phyloP scores from a whole-genome alignment of 2,329 filamentous ascomycete species.

The Fusarium nanum region DNA sequence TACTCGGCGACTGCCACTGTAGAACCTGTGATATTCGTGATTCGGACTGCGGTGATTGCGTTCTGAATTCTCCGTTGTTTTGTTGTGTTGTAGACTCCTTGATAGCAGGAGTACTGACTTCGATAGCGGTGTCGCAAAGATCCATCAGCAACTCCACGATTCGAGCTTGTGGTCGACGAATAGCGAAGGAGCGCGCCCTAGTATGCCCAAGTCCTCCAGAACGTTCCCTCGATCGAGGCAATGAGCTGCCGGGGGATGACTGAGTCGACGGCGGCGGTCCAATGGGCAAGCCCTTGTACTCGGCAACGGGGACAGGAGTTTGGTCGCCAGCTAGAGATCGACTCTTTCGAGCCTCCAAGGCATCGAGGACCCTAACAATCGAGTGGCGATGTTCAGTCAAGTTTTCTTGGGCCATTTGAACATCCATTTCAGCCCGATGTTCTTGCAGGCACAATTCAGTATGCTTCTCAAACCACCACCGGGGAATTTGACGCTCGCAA shows the following conservation, averaged over 20 bases:
- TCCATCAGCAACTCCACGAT: conserved; percentile 96
- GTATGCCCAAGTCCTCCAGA: conserved; percentile 83
- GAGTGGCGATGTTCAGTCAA: conserved; percentile 91
- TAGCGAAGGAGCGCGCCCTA: conserved; percentile 87
- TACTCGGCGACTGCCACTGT: conserved; percentile 96
- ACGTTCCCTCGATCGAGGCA: conserved; percentile 77
- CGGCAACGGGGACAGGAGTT: conserved; percentile 68
- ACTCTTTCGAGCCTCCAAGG: conserved; percentile 82
- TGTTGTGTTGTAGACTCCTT: conserved; percentile 79
- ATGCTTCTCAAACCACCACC: conserved; percentile 99
- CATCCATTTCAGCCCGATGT: conserved; percentile 96
- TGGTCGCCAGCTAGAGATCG: conserved; percentile 69
- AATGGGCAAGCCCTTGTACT: conserved; percentile 90
- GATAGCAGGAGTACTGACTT: conserved; percentile 93
- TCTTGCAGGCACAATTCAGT: conserved; percentile 96
- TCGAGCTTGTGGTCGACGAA: conserved; percentile 87
- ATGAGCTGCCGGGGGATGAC: conserved; percentile 77
- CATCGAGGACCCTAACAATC: conserved; percentile 95
- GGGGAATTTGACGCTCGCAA: conserved; percentile 95
- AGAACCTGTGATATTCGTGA: conserved; percentile 92
- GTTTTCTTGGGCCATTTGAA: conserved; percentile 94
- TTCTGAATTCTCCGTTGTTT: conserved; percentile 80
- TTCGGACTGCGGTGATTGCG: conserved; percentile 95
- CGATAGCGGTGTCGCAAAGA: conserved; percentile 93
- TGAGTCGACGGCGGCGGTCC: conserved; percentile 79